phyloP scores from a whole-genome alignment of 2,329 filamentous ascomycete genomes.

The Aureobasidium mangrovei region DNA sequence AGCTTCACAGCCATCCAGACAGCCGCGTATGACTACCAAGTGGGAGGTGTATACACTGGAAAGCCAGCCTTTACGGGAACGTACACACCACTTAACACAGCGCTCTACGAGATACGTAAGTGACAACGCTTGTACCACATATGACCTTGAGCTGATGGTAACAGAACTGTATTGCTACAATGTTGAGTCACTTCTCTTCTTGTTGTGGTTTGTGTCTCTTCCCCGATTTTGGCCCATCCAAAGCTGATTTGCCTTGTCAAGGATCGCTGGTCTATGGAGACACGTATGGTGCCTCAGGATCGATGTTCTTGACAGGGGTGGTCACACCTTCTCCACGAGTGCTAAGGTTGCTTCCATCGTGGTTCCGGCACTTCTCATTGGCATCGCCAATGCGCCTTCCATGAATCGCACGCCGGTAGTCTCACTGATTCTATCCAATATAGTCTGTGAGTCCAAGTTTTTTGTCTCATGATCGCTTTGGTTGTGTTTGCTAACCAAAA shows the following conservation, averaged over 20 bases:
- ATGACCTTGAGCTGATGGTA: neutral
- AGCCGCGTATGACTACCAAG: neutral
- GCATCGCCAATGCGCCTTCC: slow-evolving; percentile 4
- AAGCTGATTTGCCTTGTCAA: neutral
- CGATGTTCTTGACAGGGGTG: neutral
- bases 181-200: slow-evolving; percentile 5
- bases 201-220: neutral
- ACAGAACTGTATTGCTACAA: slow-evolving; percentile 9
- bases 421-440: slow-evolving; percentile 1
- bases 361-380: slow-evolving; percentile 3
- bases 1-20: neutral
- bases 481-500: neutral
- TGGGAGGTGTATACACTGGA: neutral
- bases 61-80: slow-evolving; percentile 8
- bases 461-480: fast-evolving
- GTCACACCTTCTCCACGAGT: neutral
- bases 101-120: neutral
- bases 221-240: no score
- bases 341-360: neutral
- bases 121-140: neutral
- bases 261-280: slow-evolving; percentile 7
- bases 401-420: neutral
- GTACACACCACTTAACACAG: neutral
- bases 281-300: slow-evolving; percentile 6
- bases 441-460: neutral